Conservation (phyloP, 352 stramenopile genomes). For the Pythium aphanidermatum region DNA sequence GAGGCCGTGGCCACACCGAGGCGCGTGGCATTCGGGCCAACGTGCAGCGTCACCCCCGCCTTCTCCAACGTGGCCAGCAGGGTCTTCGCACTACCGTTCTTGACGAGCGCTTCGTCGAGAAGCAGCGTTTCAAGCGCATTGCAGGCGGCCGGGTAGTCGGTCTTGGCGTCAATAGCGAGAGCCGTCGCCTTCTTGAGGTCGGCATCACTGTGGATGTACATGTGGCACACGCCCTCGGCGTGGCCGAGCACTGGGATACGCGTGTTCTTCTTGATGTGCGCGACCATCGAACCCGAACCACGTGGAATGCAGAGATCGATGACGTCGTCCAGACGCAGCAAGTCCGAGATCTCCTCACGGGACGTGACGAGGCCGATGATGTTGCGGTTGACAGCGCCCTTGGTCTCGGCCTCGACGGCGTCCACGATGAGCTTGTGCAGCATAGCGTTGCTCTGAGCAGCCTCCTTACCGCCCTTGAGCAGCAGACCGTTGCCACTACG, state of each 20-base stretch:
- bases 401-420: slow-evolving; percentile 85
- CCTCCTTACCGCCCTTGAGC: slow-evolving; percentile 97
- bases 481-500: slow-evolving; percentile 95
- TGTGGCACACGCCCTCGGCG: slow-evolving; percentile 97
- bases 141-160: slow-evolving; percentile 96
- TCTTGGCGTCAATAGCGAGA: slow-evolving; percentile 97
- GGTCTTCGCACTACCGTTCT: slow-evolving; percentile 56
- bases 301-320: slow-evolving; percentile 99
- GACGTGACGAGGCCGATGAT: slow-evolving; percentile 95
- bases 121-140: slow-evolving; percentile 98
- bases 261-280: slow-evolving; percentile 96
- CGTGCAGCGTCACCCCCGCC: slow-evolving; percentile 91
- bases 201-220: slow-evolving; percentile 94
- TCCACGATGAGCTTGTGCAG: slow-evolving; percentile 94
- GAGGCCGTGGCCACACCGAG: slow-evolving; percentile 50
- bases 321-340: slow-evolving; percentile 94
- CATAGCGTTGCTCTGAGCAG: slow-evolving; percentile 82
- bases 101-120: slow-evolving; percentile 87
- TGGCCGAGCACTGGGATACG: slow-evolving; percentile 97
- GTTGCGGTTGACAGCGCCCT: slow-evolving; percentile 86
- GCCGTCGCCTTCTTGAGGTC: slow-evolving; percentile 79
- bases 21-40: slow-evolving; percentile 84
- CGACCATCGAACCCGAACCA: slow-evolving; percentile 93
- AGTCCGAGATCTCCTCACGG: slow-evolving; percentile 89
- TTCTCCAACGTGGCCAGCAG: slow-evolving; percentile 82